A percentile compares a stretch with the other conserved stretches of the same genome.
phyloP scores from a whole-genome alignment of 768 basidiomycete species.

The Trametes gibbosa region DNA sequence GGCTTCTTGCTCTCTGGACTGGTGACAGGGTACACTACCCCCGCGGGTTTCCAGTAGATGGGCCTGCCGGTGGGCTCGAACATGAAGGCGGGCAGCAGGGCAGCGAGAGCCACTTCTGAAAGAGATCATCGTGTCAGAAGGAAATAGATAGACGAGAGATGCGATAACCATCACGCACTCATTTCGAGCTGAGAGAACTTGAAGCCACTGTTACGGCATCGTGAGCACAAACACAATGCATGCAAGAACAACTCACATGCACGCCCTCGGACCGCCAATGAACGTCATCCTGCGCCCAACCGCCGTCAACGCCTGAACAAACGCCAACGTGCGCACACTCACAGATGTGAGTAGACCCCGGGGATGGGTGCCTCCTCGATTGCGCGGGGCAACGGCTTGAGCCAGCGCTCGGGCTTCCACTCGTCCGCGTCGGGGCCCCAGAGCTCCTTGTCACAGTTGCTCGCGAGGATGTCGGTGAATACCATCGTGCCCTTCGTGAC shows the following conservation, averaged over 20 bases:
- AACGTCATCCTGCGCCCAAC: constrained; percentile 23
- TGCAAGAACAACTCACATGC: constrained; percentile 18
- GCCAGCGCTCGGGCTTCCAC: constrained; percentile 46
- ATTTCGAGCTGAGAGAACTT: constrained; percentile 12
- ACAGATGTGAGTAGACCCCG: constrained; percentile 33
- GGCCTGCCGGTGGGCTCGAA: constrained; percentile 14
- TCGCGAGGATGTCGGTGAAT: constrained; percentile 36
- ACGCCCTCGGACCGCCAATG: constrained; percentile 21
- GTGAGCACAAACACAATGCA: not conserved
- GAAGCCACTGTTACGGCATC: constrained; percentile 6
- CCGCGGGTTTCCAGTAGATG: constrained; percentile 12
- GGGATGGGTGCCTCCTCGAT: constrained; percentile 30
- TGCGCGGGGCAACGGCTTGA: constrained; percentile 23
- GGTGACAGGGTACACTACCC: constrained; percentile 4
- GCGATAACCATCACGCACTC: too few species aligned
- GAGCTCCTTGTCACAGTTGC: constrained; percentile 51
- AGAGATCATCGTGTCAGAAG: not conserved
- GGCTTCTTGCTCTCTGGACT: constrained; percentile 1
- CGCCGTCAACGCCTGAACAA: not conserved
- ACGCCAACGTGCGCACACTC: not conserved
- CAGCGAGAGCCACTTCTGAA: constrained; percentile 6
- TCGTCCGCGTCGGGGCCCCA: constrained; percentile 40
- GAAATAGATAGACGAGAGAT: too few species aligned
- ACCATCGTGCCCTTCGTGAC: constrained; percentile 46
- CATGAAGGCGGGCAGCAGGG: not conserved